Conservation (phyloP, 192 early-diverging fungal genomes). For the Coemansia interrupta region DNA sequence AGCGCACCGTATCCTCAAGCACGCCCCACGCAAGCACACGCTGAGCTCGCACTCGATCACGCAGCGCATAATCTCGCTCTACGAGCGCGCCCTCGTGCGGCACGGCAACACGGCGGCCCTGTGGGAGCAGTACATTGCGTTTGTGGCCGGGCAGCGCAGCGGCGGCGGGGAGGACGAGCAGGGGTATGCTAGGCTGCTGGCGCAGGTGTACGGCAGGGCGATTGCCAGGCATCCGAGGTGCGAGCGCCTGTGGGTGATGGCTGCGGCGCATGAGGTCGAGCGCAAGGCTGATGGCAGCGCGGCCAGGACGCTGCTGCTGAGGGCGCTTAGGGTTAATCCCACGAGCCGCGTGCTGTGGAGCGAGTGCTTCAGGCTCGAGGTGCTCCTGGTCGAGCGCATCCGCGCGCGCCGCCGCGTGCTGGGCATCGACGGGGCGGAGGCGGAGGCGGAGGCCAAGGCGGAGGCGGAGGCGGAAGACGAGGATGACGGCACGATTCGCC, state of each 20-base stretch:
- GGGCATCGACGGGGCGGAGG: constrained; percentile 56
- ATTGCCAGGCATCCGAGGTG: constrained; percentile 85
- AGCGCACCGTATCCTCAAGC: constrained; percentile 58
- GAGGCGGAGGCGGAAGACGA: constrained; percentile 37
- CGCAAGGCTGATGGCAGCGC: constrained; percentile 74
- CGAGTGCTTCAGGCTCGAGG: constrained; percentile 91
- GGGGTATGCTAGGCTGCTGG: constrained; percentile 57
- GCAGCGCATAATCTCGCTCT: constrained; percentile 75
- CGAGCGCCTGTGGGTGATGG: constrained; percentile 83
- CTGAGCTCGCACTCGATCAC: constrained; percentile 73
- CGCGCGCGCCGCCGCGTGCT: constrained; percentile 74
- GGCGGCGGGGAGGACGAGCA: constrained; percentile 3
- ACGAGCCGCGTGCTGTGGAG: constrained; percentile 73
- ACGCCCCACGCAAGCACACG: constrained; percentile 41
- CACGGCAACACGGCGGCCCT: constrained; percentile 75
- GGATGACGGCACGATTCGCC: constrained; percentile 55
- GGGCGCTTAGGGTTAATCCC: constrained; percentile 79
- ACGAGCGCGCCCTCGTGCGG: constrained; percentile 69
- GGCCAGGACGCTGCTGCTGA: constrained; percentile 78
- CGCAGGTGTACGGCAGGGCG: constrained; percentile 74
- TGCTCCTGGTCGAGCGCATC: constrained; percentile 84
- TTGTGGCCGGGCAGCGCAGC: constrained; percentile 55
- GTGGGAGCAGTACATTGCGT: constrained; percentile 93
- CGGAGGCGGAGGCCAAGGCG: constrained; percentile 30
- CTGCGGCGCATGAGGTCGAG: constrained; percentile 86